Evolutionary conservation across 176 grass and related monocot genomes (phyloP), one percentile per base, ranked within the genome.

Genomic region (Ampelocalamus luodianensis): DNA sequence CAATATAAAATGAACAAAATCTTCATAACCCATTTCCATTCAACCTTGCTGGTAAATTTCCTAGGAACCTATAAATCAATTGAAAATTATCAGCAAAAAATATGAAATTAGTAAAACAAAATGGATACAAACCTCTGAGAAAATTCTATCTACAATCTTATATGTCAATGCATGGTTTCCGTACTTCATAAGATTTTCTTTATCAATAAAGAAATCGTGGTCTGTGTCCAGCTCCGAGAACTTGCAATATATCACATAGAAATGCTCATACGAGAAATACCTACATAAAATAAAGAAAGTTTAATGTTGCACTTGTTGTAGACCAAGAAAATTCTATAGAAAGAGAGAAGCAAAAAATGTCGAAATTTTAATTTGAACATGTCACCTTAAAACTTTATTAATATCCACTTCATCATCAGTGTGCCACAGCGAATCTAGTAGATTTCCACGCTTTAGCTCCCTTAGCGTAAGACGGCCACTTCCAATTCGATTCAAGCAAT

Each of bases 181-280:
- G 24, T 95, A 98, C 87, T 94, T 98, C 49, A 98, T 90, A 82
- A 98, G 96, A 66, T 95, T 98, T 79, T 98, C 91, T 86, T 95
- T 98, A 67, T 93, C 90, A 89, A 98, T 98, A 79, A 95, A 72
- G 88, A 98, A 95, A 90, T 98, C 91, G 16, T 95, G 96, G 83
- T 98, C 93, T 69, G 96, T 93, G 81, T 98, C 96, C 49, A 98
- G n/a, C 77, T 98, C 96, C 93, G 93, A 98, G 80, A 98, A 95
- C 83, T 93, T 92, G 85, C 96, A 98, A 45, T 98, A 95, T 90
- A 98, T 95, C 72, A 98, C 96, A 76, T 95, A 98, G 74, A 98
- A 98, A 80, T 98, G 96, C 83, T 95, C 96, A 74, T 98, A 98
- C 3, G 96, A 95, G 32, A 98, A 98, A 72, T 98, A 98, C 72